These are phyloP conservation scores for Croton laevigatus DNA, from an alignment of 441 rosid genomes.

Conservation along the genomic window DNA sequence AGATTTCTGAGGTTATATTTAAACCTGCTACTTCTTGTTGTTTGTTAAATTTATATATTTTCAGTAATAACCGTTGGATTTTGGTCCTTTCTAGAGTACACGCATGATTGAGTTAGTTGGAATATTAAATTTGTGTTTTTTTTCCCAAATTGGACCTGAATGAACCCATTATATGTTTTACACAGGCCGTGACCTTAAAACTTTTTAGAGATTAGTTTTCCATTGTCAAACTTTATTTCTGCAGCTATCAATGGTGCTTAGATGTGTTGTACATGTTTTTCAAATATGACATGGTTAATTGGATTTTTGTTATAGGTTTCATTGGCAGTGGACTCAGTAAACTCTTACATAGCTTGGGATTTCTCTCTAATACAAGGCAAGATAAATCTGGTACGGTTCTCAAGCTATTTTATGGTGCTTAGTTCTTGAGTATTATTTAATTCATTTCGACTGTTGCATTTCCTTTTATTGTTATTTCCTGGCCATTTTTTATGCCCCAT, in stretches of 20 bases:
- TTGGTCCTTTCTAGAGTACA: not conserved
- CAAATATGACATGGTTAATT: not conserved
- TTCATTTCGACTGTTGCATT: not conserved
- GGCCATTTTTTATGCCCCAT: not conserved
- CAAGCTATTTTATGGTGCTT: conserved; percentile 11
- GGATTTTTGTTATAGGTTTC: conserved; percentile 48
- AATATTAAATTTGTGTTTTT: not conserved
- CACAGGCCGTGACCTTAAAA: not conserved
- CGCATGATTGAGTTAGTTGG: not conserved
- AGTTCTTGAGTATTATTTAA: not conserved
- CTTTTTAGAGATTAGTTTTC: not conserved
- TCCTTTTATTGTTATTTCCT: not conserved
- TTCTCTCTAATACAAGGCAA: conserved; percentile 82
- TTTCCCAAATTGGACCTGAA: conserved; percentile 12
- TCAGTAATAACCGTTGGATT: not conserved
- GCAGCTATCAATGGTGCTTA: conserved; percentile 2
- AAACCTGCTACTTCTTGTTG: not conserved
- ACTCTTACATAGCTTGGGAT: conserved; percentile 97
- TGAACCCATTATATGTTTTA: not conserved
- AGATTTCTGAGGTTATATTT: not conserved
- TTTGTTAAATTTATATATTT: not conserved
- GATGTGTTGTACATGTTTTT: not conserved
- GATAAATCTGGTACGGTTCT: conserved; percentile 61
- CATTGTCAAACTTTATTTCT: not conserved
- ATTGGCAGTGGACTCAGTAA: conserved; percentile 72